Conservation (phyloP, 2,329 filamentous ascomycete genomes). For the Trichocomaceae sp. region DNA sequence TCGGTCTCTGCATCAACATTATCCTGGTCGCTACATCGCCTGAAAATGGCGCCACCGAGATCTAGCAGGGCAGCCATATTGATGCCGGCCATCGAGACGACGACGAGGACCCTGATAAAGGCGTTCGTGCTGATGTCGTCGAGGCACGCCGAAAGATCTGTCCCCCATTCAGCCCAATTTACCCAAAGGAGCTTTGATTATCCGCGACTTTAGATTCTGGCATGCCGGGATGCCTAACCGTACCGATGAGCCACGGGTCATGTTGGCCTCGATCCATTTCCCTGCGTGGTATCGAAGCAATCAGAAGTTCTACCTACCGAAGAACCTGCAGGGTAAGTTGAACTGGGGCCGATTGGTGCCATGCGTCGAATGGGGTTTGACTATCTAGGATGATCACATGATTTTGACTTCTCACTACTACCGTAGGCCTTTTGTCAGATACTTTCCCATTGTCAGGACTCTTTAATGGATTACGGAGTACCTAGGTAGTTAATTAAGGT, state of each 20-base stretch:
- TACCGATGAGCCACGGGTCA: conserved; percentile 38
- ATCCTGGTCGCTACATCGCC: conserved; percentile 41
- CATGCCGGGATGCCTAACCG: conserved; percentile 46
- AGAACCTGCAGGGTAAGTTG: conserved; percentile 22
- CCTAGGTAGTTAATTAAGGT: no score
- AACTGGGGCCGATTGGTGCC: conserved; percentile 30
- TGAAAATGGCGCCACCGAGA: conserved; percentile 46
- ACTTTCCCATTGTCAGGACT: no score
- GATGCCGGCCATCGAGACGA: conserved; percentile 27
- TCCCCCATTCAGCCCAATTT: conserved; percentile 35
- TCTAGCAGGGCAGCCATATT: conserved; percentile 46
- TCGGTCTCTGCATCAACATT: conserved; percentile 43
- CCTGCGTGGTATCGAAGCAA: conserved; percentile 30
- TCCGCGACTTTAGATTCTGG: conserved; percentile 45
- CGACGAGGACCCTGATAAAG: conserved; percentile 15
- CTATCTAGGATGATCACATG: conserved; percentile 31
- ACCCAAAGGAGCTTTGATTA: conserved; percentile 40
- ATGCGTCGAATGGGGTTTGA: conserved; percentile 33
- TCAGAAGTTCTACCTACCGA: conserved; percentile 27
- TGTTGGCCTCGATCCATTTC: conserved; percentile 39
- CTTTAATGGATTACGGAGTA: no score
- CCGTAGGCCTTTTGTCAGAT: neutral
- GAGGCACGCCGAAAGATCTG: conserved; percentile 25
- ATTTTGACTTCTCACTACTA: conserved; percentile 27
- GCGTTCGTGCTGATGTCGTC: conserved; percentile 28